Base-by-base conservation (phyloP, 1,139 yeast genomes). In the Kazachstania sp. region DNA sequence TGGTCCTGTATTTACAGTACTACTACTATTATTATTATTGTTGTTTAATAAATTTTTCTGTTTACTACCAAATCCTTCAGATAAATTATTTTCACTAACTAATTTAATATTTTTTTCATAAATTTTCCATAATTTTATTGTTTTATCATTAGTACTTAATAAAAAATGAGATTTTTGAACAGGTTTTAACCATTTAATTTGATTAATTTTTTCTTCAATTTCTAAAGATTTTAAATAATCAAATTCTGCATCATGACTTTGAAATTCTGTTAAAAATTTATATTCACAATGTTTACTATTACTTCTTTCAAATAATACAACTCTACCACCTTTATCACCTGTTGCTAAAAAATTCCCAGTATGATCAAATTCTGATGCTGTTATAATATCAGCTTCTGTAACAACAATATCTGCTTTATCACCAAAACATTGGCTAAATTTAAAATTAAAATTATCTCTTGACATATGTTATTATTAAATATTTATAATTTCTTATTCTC, bases 291-390 rank as follows among this genome's bases (percentile, higher is more conserved):
- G 63, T 65, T 81, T 81, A 64, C 85, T 72, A 18, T 81, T 83
- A 66, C 87, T 88, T 58, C 97, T 78, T 68, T 92, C 97, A 68
- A 94, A 94, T 49, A 94, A 71, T 13, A 94, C 99, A 38, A 94
- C 97, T 57, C 99, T 78, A 26, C 99, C 99, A 45, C 99, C 99
- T 63, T 92, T 83, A 70, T 94, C 99, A 51, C 99, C 99, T 2
- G 98, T 92, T 50, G 98, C 99, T 52, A 94, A 73, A 62, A 83
- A 94, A 66, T 92, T 87, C 44, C 99, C 99, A 15, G 94, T 80
- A 63, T 83, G 86, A 65, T 94, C 97, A 63, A 94, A 94, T 69
- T 94, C 97, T 39, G 94, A 97, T 2, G 98, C 87, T 28, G 97
- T 86, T 53, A 94, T 92, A 62, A 94, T 90, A 67, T 94, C 99